Base-by-base conservation (phyloP, 2,329 filamentous ascomycete genomes). In the Fonsecaea pedrosoi region DNA sequence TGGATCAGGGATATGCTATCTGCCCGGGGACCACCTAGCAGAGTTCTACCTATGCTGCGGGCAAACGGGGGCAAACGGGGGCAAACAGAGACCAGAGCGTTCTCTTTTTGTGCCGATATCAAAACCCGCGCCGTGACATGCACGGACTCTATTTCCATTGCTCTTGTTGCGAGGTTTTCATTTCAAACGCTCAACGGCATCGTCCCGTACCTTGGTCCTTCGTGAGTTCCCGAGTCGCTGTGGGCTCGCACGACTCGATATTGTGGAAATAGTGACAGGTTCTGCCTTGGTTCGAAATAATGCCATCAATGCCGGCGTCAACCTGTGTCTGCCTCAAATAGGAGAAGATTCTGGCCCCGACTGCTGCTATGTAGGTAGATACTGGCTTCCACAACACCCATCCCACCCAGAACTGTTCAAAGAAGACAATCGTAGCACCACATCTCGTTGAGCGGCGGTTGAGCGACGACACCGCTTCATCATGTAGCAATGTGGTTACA, bases 381-480 rank as follows among this genome's bases (percentile, higher is more conserved):
- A 34, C 25, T 15, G 59, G 30, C 30, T 58, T 54, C 40, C 37
- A 63, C 12, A 21, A 45, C 32, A 58, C 54, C 12, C 42, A 60
- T 53, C 32, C 42, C 42, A 48, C 35, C 21, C 34, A 54, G 59
- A 60, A 60, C 55, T 38, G 38, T 54, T 38, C 37, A 53, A 45
- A 48, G 25, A 30, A 48, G 21, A 57, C 48, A 38, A 18, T 53
- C 54, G 64, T 66, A 63, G 63, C 64, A 69, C 67, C 53, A 60
- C 64, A 34, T 64, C 64, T 66, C 50, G 42, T 66, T 59, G 61
- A 66, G 40, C 13, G 25, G 60, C 18, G 37, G 50, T 30, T 58
- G 67, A 63, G 66, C 40, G 56, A 65, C 63, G 40, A 60, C 55
- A 13, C 55, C 63, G 53, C 40, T 42, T 60, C 30, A 66, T 57